Evolutionary conservation across 345 rosid genomes (phyloP), one percentile per base, ranked within the genome.

Genomic region (Viola odorata): DNA sequence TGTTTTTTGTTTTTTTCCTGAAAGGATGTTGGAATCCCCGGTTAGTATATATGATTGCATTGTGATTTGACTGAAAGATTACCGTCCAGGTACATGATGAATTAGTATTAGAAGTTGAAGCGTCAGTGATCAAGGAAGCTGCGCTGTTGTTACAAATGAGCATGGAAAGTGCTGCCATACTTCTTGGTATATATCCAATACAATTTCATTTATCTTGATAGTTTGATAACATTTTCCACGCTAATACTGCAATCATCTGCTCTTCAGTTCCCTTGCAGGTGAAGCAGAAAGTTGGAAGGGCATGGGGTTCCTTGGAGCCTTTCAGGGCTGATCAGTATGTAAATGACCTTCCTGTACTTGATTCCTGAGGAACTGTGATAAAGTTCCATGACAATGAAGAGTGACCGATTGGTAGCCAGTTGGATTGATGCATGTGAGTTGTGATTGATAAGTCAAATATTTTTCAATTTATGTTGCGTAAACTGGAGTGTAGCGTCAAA

Each of bases 261-360:
- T 55, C 66, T 75, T 49, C 83, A 94, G 97, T 87, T 70, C 97
- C 99, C 48, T 68, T 94, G 75, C 91, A 60, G 62, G 91, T 86
- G 75, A 90, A 94, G 76, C 64, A 90, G 74, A 82, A 82, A 73
- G 77, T 87, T 72, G 99, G 99, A 77, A 90, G 78, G 78, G 86
- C 96, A 7, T 94, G 97, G 99, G 99, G 98, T 58, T 82, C 91
- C 40, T 71, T 88, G 84, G 80, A 86, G 82, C 78, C 90, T 58
- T 80, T 78, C 50, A 75, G 66, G 39, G 77, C 75, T 41, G 83
- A 69, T 67, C 59, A 81, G 69, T 63, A 50, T 60, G 15, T 50
- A 14, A 70, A 67, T 74, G 65, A 70, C 63, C 48, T 40, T 60
- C 41, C 55, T 40, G 53, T 63, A 61, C 57, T 64, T 3, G 67